These are phyloP conservation scores for Xylariales sp. DNA, from an alignment of 2,329 filamentous ascomycete genomes.

Conservation along the genomic window DNA sequence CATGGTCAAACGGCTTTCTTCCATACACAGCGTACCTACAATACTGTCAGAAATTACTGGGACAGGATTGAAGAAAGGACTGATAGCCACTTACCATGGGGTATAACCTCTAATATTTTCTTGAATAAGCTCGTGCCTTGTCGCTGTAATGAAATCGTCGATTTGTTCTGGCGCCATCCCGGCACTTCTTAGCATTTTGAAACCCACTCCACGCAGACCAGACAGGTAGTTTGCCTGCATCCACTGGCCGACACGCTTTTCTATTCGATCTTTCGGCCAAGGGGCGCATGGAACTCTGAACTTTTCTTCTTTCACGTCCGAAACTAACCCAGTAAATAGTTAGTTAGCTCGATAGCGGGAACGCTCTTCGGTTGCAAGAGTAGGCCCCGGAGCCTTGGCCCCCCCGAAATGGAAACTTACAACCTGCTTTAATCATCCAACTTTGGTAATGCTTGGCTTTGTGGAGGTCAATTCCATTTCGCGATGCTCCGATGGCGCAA, in stretches of 20 bases:
- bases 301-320: neutral
- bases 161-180: slow-evolving; percentile 1
- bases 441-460: slow-evolving; percentile 1
- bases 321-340: no score
- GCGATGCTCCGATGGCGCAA: neutral
- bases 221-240: slow-evolving; percentile 1
- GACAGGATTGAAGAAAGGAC: no score
- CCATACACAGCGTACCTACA: no score
- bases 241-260: neutral
- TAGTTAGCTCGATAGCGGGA: no score
- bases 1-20: no score
- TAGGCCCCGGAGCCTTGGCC: no score
- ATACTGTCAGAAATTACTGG: no score
- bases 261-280: neutral
- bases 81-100: no score
- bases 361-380: no score
- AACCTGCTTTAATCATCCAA: slow-evolving; percentile 1
- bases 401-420: no score
- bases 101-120: neutral
- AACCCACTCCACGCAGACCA: slow-evolving; percentile 1
- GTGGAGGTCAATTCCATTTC: neutral
- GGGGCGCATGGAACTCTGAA: slow-evolving; percentile 2
- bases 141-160: slow-evolving; percentile 1
- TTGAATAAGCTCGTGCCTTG: neutral
- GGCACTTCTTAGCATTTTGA: slow-evolving; percentile 1